Conservation (phyloP, 148 eudicot species). For the Rheum nobile region DNA sequence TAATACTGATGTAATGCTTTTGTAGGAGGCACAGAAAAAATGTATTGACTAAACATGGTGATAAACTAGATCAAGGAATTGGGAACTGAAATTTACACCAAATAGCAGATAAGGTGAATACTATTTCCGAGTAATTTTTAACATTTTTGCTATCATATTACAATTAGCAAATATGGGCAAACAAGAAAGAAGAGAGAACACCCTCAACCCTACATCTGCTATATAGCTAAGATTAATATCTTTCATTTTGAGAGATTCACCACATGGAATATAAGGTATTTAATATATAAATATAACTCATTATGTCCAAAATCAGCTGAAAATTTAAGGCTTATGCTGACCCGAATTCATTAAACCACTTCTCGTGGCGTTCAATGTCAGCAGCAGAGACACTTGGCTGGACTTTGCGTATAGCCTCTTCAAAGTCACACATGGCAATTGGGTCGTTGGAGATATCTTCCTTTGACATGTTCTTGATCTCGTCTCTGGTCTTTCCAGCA, state of each 20-base stretch:
- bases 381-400: slow-evolving; percentile 89
- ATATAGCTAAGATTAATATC: not conserved
- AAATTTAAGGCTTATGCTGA: slow-evolving; percentile 45
- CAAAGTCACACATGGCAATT: slow-evolving; percentile 90
- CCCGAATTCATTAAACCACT: slow-evolving; percentile 86
- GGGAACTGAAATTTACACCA: not conserved
- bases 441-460: slow-evolving; percentile 94
- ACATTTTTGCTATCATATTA: not conserved
- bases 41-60: too few species aligned
- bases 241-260: not conserved
- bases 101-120: not conserved
- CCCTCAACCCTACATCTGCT: not conserved
- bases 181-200: not conserved
- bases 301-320: not conserved
- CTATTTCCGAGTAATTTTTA: not conserved
- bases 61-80: not conserved
- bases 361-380: slow-evolving; percentile 87
- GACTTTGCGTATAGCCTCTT: slow-evolving; percentile 82
- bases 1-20: too few species aligned
- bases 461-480: slow-evolving; percentile 93
- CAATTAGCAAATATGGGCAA: not conserved
- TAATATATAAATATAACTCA: not conserved
- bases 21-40: too few species aligned
- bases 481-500: slow-evolving; percentile 92
- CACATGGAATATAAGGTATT: not conserved